These are phyloP conservation scores for Coemansia sp. DNA, from an alignment of 192 early-diverging fungal genomes.

Conservation along the genomic window DNA sequence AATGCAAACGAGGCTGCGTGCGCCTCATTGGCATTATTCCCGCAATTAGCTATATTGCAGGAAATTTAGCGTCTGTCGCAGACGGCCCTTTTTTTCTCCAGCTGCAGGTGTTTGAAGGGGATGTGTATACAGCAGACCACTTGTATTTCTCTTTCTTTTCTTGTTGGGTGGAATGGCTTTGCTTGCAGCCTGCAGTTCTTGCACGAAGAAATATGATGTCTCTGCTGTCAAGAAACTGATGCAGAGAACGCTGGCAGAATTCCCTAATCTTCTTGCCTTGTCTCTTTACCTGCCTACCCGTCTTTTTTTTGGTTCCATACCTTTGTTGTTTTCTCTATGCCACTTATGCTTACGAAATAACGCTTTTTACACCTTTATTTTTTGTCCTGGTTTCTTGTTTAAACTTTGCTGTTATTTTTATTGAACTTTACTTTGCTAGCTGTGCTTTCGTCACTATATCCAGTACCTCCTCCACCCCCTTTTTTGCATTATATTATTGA, in stretches of 20 bases:
- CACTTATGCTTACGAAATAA: neutral
- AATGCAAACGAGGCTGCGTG: neutral
- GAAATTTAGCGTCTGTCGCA: neutral
- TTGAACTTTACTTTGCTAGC: neutral
- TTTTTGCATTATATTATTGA: neutral
- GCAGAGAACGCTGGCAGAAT: neutral
- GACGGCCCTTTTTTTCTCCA: neutral
- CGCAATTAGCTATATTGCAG: neutral
- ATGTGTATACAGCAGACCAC: neutral
- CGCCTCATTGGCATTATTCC: conserved; percentile 16
- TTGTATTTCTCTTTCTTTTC: neutral
- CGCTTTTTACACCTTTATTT: neutral
- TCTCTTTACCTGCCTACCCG: neutral
- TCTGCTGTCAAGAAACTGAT: neutral
- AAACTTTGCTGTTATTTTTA: neutral
- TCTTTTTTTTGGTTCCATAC: neutral
- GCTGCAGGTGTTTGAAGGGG: neutral
- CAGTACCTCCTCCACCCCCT: neutral
- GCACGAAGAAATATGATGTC: neutral
- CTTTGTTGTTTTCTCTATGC: neutral
- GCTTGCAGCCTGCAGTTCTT: neutral
- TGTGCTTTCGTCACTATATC: neutral
- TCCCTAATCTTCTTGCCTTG: neutral
- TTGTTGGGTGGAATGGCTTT: neutral
- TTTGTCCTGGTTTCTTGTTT: neutral